Evolutionary conservation across 176 grass and related monocot species (phyloP).

Genomic region (Saccharum officinarum): DNA sequence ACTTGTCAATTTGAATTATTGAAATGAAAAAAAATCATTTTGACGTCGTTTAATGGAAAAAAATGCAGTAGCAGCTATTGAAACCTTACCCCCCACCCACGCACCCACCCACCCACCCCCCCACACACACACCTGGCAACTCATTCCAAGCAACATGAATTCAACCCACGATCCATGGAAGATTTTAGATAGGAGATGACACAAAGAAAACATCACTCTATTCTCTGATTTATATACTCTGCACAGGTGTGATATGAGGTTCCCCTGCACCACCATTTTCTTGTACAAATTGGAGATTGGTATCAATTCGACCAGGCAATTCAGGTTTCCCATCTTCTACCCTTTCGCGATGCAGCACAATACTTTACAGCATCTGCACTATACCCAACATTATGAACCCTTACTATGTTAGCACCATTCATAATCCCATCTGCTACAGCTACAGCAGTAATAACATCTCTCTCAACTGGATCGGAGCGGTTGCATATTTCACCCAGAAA

Average conservation of each 20-base stretch:
- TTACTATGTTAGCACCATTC: slow-evolving; percentile 82
- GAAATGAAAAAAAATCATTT: background rate
- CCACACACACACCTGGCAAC: background rate
- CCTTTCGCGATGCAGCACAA: slow-evolving; percentile 44
- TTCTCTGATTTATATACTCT: slow-evolving; percentile 12
- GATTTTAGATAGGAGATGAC: background rate
- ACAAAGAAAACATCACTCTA: background rate
- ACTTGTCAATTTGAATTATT: slow-evolving; percentile 12
- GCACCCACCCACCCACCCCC: too few relatives aligned
- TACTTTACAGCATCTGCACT: slow-evolving; percentile 63
- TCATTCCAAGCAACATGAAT: background rate
- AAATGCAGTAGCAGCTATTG: background rate
- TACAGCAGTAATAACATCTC: slow-evolving; percentile 61
- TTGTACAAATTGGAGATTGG: background rate
- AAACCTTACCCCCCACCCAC: too few relatives aligned
- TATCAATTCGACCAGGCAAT: background rate
- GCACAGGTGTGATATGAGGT: background rate
- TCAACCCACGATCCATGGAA: background rate
- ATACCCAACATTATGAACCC: slow-evolving; percentile 74
- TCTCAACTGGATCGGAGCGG: slow-evolving; percentile 47
- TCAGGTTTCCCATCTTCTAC: slow-evolving; percentile 11
- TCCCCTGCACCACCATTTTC: background rate
- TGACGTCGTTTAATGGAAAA: background rate
- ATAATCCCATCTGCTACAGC: slow-evolving; percentile 48
- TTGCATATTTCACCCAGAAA: slow-evolving; percentile 80